A percentile compares a stretch with the other conserved stretches of the same genome.
phyloP scores from a whole-genome alignment of 305 asterid species.

The Fraxinus ornus region DNA sequence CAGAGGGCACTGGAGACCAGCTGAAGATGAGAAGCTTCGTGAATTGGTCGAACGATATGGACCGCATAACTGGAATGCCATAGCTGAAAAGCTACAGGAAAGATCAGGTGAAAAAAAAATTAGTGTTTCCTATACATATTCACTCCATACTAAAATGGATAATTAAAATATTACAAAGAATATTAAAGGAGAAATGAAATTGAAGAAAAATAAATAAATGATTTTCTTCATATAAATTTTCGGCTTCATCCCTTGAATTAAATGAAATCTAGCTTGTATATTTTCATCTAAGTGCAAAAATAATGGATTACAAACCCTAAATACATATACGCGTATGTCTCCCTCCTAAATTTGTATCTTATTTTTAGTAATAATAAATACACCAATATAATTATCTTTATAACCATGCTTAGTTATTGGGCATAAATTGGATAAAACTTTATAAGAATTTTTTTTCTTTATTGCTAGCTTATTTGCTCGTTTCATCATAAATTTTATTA shows the following conservation, averaged over 20 bases:
- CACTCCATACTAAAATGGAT: not conserved
- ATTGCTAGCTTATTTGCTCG: not conserved
- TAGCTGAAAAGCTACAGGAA: conserved; percentile 67
- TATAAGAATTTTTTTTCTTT: not conserved
- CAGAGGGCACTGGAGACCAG: conserved; percentile 83
- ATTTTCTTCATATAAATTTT: too few species aligned
- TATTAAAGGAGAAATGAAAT: not conserved
- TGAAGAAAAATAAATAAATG: not conserved
- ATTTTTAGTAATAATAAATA: too few species aligned
- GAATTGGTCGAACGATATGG: conserved; percentile 64
- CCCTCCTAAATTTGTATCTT: not conserved
- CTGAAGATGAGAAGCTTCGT: conserved; percentile 63
- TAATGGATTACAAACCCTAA: not conserved
- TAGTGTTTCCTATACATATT: not conserved
- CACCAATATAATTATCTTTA: not conserved
- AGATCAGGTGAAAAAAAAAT: conserved; percentile 54
- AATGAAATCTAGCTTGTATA: not conserved
- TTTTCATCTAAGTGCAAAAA: not conserved
- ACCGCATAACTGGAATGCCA: conserved; percentile 80
- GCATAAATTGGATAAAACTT: not conserved
- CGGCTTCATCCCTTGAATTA: not conserved
- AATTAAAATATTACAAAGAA: not conserved
- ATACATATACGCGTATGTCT: not conserved
- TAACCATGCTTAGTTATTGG: not conserved
- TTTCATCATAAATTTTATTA: not conserved